Conservation (phyloP, 768 basidiomycete species). For the Kwoniella heveanensis region DNA sequence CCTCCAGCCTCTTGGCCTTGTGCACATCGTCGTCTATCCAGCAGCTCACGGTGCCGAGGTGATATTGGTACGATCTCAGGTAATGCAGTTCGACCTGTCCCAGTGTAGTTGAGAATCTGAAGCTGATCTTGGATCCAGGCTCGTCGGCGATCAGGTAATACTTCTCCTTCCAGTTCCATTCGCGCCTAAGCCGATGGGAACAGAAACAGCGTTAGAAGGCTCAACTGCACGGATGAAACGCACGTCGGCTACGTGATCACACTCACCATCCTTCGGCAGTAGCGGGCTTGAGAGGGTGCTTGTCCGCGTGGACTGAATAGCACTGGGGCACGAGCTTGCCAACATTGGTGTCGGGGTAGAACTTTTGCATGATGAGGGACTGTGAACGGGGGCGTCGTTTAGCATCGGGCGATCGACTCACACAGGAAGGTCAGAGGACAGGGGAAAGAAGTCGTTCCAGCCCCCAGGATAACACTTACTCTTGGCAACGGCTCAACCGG, state of each 20-base stretch:
- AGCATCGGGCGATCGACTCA: too few relatives aligned
- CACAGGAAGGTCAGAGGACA: background rate
- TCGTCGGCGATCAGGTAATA: constrained; percentile 44
- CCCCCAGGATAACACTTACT: too few relatives aligned
- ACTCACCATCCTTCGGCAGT: constrained; percentile 41
- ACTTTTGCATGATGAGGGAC: constrained; percentile 26
- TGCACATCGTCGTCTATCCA: constrained; percentile 49
- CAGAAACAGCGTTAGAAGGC: too few relatives aligned
- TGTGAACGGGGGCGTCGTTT: background rate
- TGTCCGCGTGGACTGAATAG: constrained; percentile 35
- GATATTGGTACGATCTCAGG: constrained; percentile 40
- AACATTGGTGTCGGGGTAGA: constrained; percentile 19
- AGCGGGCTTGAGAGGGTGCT: constrained; percentile 31
- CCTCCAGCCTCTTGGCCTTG: constrained; percentile 29
- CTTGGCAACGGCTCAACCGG: constrained; percentile 31
- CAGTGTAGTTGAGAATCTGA: constrained; percentile 38
- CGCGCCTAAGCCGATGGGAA: constrained; percentile 23
- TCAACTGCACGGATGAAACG: too few relatives aligned
- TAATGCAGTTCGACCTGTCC: constrained; percentile 45
- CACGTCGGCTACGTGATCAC: background rate
- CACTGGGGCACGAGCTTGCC: constrained; percentile 36
- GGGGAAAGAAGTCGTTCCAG: too few relatives aligned
- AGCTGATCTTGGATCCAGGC: constrained; percentile 45
- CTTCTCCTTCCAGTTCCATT: constrained; percentile 46
- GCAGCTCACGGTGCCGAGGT: constrained; percentile 43